These are phyloP conservation scores for Boletus eberwhitei DNA, from an alignment of 768 basidiomycete species.

Conservation along the genomic window DNA sequence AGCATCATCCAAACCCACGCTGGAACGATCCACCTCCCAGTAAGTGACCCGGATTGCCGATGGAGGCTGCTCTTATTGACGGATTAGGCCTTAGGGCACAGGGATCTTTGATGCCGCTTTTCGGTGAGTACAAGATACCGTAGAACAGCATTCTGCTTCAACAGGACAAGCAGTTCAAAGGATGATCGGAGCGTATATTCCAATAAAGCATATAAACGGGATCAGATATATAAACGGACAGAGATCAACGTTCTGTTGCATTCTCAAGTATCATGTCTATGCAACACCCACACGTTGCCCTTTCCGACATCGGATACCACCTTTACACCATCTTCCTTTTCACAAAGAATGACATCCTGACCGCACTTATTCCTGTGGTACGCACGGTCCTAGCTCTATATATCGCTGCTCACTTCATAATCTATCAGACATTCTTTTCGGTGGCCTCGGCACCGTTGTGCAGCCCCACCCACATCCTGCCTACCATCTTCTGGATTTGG, in stretches of 20 bases:
- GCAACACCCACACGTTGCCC: slow-evolving; percentile 1
- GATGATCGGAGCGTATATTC: background rate
- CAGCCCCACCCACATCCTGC: slow-evolving; percentile 14
- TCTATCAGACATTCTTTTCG: slow-evolving; percentile 32
- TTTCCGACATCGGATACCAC: slow-evolving; percentile 20
- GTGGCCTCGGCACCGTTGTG: slow-evolving; percentile 31
- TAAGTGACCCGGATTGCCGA: no score
- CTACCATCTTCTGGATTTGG: slow-evolving; percentile 42
- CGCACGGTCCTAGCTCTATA: slow-evolving; percentile 4
- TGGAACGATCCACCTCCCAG: no score
- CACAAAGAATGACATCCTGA: slow-evolving; percentile 45
- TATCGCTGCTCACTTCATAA: background rate
- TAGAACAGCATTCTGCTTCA: background rate
- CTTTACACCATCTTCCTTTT: slow-evolving; percentile 38
- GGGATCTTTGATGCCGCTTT: background rate
- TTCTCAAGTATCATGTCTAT: background rate
- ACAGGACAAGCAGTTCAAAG: background rate
- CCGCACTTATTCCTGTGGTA: slow-evolving; percentile 46
- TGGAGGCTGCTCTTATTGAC: background rate
- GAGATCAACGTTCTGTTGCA: background rate
- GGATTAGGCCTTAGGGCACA: background rate
- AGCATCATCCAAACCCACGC: no score
- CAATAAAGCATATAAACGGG: background rate
- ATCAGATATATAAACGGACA: background rate
- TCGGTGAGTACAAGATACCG: no score